A percentile compares a stretch with the other conserved stretches of the same genome.
These are phyloP conservation scores for Hamigera avellanea DNA, from an alignment of 495 filamentous ascomycete genomes.

Conservation along the genomic window DNA sequence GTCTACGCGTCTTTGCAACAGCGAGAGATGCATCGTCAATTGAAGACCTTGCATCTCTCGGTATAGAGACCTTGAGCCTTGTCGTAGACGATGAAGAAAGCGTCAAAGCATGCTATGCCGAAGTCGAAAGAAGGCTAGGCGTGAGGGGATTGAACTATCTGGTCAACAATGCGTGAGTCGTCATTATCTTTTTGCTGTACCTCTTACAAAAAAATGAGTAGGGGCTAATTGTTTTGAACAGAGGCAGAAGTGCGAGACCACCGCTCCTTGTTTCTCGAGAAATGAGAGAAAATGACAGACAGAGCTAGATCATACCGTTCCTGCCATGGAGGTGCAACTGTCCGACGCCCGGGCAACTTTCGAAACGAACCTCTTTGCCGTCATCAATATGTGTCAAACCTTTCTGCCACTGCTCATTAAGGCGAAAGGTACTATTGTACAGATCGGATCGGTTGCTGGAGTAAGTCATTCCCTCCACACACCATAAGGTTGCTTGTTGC, in stretches of 20 bases:
- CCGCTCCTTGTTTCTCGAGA: too few species aligned
- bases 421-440: constrained; percentile 48
- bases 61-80: constrained; percentile 43
- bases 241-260: constrained; percentile 29
- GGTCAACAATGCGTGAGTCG: constrained; percentile 49
- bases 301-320: constrained; percentile 44
- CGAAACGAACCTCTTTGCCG: constrained; percentile 47
- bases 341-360: constrained; percentile 40
- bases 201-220: constrained; percentile 1
- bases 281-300: not conserved
- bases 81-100: constrained; percentile 37
- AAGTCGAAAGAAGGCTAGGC: constrained; percentile 30
- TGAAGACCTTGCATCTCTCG: constrained; percentile 30
- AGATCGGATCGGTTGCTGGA: constrained; percentile 46
- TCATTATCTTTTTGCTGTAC: not conserved
- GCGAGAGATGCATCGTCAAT: constrained; percentile 39
- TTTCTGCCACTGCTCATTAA: constrained; percentile 48
- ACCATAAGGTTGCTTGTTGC: not conserved
- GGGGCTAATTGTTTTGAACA: constrained; percentile 9
- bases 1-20: constrained; percentile 45
- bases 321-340: constrained; percentile 44
- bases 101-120: constrained; percentile 29
- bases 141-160: constrained; percentile 42
- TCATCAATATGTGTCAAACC: constrained; percentile 47
- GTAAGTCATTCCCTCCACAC: constrained; percentile 10